Percentiles rank a stretch among this genome's conserved stretches.
Conservation (phyloP, 495 filamentous ascomycete species). For the Penicillium argentinense region DNA sequence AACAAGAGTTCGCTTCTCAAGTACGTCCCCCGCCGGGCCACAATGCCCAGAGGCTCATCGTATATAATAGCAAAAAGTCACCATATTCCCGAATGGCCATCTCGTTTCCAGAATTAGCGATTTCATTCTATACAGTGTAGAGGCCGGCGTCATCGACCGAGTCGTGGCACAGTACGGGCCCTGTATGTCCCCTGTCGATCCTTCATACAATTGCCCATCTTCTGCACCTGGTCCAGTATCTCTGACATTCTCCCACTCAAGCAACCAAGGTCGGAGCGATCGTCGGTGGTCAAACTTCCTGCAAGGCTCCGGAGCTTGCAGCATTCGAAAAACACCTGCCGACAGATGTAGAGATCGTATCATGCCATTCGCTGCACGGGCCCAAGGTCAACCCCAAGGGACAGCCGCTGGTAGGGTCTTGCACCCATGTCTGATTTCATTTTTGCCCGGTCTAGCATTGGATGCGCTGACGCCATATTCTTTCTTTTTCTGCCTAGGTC, state of each 20-base stretch:
- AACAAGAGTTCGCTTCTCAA: slow-evolving; percentile 73
- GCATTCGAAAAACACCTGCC: slow-evolving; percentile 91
- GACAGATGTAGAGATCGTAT: slow-evolving; percentile 86
- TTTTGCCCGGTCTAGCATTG: slow-evolving; percentile 1
- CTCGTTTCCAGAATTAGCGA: slow-evolving; percentile 92
- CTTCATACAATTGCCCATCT: slow-evolving; percentile 10
- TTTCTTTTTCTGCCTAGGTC: slow-evolving; percentile 49
- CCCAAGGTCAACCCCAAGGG: slow-evolving; percentile 82
- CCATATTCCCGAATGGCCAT: slow-evolving; percentile 86
- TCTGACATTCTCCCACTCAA: slow-evolving; percentile 43
- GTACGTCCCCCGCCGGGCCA: slow-evolving; percentile 49
- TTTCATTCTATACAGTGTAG: slow-evolving; percentile 97
- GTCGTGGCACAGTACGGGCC: slow-evolving; percentile 86
- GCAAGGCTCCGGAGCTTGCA: slow-evolving; percentile 93
- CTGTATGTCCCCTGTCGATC: slow-evolving; percentile 60
- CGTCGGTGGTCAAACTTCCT: slow-evolving; percentile 96
- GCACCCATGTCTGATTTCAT: slow-evolving; percentile 1
- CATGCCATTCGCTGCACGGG: slow-evolving; percentile 95
- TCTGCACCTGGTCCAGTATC: slow-evolving; percentile 1
- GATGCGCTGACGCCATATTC: slow-evolving; percentile 22
- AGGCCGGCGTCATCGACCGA: slow-evolving; percentile 82
- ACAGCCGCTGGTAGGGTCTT: slow-evolving; percentile 73
- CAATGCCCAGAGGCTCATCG: slow-evolving; percentile 41
- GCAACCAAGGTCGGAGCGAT: slow-evolving; percentile 92
- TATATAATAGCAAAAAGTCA: slow-evolving; percentile 47